Conservation (phyloP, 306 rosid species). For the Fragaria nilgerrensis region DNA sequence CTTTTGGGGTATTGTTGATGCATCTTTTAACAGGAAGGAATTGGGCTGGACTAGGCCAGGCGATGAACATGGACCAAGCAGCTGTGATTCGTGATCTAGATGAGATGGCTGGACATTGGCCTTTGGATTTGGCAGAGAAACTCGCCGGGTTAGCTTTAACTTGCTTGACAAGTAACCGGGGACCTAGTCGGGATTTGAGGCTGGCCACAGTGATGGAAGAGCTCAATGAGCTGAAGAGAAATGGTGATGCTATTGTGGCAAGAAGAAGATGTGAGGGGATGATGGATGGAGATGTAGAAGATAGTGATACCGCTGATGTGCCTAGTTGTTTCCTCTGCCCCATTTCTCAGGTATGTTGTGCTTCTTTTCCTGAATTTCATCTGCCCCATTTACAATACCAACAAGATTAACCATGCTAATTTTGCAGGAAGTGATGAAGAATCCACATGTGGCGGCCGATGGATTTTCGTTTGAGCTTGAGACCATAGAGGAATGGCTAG, state of each 20-base stretch:
- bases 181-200: constrained; percentile 34
- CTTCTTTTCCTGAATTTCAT: not conserved
- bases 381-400: not conserved
- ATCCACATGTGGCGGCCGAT: constrained; percentile 85
- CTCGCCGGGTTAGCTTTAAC: constrained; percentile 48
- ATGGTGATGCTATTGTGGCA: constrained; percentile 40
- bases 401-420: not conserved
- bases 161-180: constrained; percentile 40
- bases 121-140: constrained; percentile 54
- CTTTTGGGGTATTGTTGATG: constrained; percentile 52
- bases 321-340: constrained; percentile 79
- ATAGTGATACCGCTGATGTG: constrained; percentile 36
- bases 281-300: constrained; percentile 23
- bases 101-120: constrained; percentile 73
- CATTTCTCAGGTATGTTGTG: constrained; percentile 62
- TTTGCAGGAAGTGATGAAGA: constrained; percentile 84
- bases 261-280: constrained; percentile 24
- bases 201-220: constrained; percentile 51
- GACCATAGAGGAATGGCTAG: constrained; percentile 75
- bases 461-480: constrained; percentile 82
- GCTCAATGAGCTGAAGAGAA: constrained; percentile 51
- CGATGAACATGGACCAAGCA: constrained; percentile 38
- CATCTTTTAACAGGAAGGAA: constrained; percentile 62
- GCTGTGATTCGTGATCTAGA: constrained; percentile 48
- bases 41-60: constrained; percentile 54